These are phyloP conservation scores for Plasmodium knowlesi DNA, from an alignment of 169 alveolate genomes.

Conservation along the genomic window DNA sequence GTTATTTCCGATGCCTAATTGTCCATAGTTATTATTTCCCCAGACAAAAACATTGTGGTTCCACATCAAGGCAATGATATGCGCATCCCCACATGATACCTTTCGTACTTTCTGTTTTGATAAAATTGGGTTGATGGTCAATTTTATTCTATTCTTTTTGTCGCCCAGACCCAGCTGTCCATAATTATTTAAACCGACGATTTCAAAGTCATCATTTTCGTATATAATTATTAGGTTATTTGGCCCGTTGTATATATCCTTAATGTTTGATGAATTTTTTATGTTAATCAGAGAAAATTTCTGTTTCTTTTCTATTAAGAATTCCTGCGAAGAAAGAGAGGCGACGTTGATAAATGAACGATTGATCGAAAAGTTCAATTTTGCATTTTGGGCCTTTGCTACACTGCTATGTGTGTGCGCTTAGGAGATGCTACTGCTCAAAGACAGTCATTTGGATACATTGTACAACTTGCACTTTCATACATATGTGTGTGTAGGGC, in stretches of 20 bases:
- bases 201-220: constrained; percentile 66
- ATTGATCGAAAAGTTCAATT: not conserved
- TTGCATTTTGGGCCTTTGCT: not conserved
- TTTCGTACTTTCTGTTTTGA: constrained; percentile 80
- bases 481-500: not conserved
- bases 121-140: constrained; percentile 54
- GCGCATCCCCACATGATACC: constrained; percentile 92
- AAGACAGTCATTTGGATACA: not conserved
- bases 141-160: constrained; percentile 52
- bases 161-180: constrained; percentile 71
- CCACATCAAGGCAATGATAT: constrained; percentile 86
- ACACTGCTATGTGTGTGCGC: not conserved
- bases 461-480: not conserved
- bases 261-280: constrained; percentile 7
- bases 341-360: not conserved
- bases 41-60: constrained; percentile 93
- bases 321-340: constrained; percentile 29
- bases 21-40: constrained; percentile 95
- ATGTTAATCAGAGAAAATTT: constrained; percentile 49
- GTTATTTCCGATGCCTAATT: constrained; percentile 87
- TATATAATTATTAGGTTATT: constrained; percentile 51
- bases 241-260: constrained; percentile 45
- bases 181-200: constrained; percentile 50
- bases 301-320: constrained; percentile 38
- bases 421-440: not conserved